These are phyloP conservation scores for Acanthamoeba culbertsoni DNA, from an alignment of 208 protist species.

Conservation along the genomic window DNA sequence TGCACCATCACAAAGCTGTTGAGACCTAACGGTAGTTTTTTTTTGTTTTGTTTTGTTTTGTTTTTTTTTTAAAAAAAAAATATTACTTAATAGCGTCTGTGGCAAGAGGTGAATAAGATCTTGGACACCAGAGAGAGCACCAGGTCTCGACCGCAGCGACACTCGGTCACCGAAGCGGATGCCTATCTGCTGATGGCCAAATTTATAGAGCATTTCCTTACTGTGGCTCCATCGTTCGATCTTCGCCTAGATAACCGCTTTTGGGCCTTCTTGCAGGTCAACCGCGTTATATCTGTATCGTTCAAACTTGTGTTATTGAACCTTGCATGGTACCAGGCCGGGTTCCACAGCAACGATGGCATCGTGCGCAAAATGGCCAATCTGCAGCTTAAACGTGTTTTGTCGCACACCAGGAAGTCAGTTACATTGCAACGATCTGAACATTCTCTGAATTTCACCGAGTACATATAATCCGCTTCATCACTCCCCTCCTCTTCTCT, in stretches of 20 bases:
- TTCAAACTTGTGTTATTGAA: not conserved
- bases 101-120: not conserved
- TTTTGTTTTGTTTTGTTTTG: no score
- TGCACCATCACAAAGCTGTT: not conserved
- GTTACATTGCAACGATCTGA: no score
- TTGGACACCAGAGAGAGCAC: not conserved
- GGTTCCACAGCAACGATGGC: not conserved
- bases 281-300: not conserved
- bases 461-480: not conserved
- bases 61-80: no score
- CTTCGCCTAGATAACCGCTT: not conserved
- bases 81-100: not conserved
- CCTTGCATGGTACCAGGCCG: not conserved
- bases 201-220: not conserved
- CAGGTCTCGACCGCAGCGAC: not conserved
- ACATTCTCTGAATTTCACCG: no score
- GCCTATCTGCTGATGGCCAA: constrained; percentile 22
- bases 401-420: not conserved
- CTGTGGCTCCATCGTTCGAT: not conserved
- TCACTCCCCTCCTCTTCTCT: not conserved
- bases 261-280: not conserved
- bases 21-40: no score
- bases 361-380: not conserved
- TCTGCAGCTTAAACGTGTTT: not conserved
- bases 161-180: not conserved